A percentile compares a stretch with the other conserved stretches of the same genome.
Evolutionary conservation across 2,329 filamentous ascomycete species (phyloP).

Genomic region (Neurospora sp.): DNA sequence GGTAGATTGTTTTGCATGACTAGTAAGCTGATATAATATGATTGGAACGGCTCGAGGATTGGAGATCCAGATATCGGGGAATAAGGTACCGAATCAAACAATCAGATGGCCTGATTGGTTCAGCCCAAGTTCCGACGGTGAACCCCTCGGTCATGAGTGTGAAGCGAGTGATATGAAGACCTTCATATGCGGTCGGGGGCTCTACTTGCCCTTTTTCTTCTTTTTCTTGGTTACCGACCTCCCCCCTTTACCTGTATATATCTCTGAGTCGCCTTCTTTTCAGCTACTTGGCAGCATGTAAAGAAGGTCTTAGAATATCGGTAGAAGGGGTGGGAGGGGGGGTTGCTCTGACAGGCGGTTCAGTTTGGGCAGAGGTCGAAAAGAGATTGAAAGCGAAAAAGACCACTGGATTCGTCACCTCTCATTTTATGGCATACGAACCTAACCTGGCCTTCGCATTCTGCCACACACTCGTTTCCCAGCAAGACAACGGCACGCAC

Average conservation of each 20-base stretch:
- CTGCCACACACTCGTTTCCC: not conserved
- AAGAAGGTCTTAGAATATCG: not conserved
- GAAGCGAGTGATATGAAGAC: too few species aligned
- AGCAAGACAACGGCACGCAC: not conserved
- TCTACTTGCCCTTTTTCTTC: too few species aligned
- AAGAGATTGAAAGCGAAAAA: not conserved
- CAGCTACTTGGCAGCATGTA: not conserved
- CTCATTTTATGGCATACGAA: too few species aligned
- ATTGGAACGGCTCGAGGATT: not conserved
- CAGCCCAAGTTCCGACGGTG: not conserved
- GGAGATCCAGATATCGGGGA: not conserved
- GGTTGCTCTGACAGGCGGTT: not conserved
- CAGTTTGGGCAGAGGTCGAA: not conserved
- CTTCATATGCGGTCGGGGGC: too few species aligned
- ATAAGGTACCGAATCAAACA: not conserved
- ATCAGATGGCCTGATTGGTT: not conserved
- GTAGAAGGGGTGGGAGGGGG: not conserved
- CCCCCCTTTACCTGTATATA: not conserved
- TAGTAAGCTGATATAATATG: not conserved
- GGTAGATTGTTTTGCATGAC: not conserved
- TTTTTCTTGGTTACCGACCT: not conserved
- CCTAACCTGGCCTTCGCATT: too few species aligned
- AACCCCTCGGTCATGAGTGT: not conserved
- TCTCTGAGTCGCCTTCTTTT: not conserved
- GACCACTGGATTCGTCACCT: too few species aligned